Conservation (phyloP, 129 eudicot species). For the Kitagawia praeruptora region DNA sequence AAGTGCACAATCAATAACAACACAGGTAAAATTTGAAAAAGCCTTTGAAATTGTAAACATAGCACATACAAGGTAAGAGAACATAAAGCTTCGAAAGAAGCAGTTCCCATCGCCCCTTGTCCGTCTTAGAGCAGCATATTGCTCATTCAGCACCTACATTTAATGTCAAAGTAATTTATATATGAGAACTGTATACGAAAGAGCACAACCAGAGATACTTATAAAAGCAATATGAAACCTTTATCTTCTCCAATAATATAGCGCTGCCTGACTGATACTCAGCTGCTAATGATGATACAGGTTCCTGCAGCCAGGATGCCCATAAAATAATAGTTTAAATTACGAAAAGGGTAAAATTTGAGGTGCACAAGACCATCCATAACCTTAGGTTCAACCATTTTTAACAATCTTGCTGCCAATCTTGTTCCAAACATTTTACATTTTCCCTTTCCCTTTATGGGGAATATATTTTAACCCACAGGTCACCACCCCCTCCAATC, state of each 20-base stretch:
- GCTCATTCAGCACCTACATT: constrained; percentile 53
- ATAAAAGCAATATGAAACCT: constrained; percentile 30
- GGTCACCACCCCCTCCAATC: not conserved
- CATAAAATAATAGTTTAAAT: not conserved
- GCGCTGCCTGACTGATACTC: constrained; percentile 87
- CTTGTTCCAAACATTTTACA: not conserved
- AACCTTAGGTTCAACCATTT: not conserved
- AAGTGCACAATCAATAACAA: constrained; percentile 4
- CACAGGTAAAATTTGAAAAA: not conserved
- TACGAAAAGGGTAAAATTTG: not conserved
- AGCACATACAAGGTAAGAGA: constrained; percentile 73
- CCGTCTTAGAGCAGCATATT: constrained; percentile 79
- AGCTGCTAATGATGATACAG: constrained; percentile 70
- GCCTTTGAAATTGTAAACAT: not conserved
- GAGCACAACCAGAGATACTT: not conserved
- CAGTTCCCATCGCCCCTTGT: constrained; percentile 91
- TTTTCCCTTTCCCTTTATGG: not conserved
- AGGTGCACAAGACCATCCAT: not conserved
- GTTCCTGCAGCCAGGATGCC: constrained; percentile 49
- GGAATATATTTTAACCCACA: not conserved
- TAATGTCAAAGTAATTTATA: not conserved
- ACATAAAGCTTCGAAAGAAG: constrained; percentile 92
- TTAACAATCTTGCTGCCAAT: not conserved
- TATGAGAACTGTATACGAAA: not conserved
- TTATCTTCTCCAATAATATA: constrained; percentile 69